These are phyloP conservation scores for Lasiosphaeria ovina DNA, from an alignment of 495 filamentous ascomycete genomes.

Conservation along the genomic window DNA sequence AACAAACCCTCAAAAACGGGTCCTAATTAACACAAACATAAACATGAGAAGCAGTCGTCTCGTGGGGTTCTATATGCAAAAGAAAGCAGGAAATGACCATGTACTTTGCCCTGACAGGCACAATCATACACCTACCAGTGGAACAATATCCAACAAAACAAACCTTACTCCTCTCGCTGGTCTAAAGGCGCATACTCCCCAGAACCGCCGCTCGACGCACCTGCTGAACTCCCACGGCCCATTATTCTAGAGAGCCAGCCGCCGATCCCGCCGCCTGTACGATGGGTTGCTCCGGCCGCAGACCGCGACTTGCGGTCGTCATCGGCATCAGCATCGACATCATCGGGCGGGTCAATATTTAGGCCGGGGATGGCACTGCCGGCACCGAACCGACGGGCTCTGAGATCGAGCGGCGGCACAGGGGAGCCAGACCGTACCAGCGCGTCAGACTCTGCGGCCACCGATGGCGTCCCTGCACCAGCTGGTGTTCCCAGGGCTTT, in stretches of 20 bases:
- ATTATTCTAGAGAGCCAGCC: conserved; percentile 51
- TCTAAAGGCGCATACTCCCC: conserved; percentile 42
- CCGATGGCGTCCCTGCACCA: conserved; percentile 45
- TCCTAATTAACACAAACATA: too few relatives aligned
- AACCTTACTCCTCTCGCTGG: conserved; percentile 42
- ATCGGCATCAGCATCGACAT: conserved; percentile 32
- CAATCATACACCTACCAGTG: background rate
- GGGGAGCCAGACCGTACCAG: conserved; percentile 71
- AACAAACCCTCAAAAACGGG: too few relatives aligned
- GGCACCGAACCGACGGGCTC: conserved; percentile 38
- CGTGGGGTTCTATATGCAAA: too few relatives aligned
- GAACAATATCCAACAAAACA: background rate
- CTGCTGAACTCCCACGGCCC: conserved; percentile 23
- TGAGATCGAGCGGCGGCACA: conserved; percentile 73
- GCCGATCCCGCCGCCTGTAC: conserved; percentile 38
- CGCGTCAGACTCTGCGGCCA: conserved; percentile 67
- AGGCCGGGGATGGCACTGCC: conserved; percentile 38
- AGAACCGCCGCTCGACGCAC: conserved; percentile 27
- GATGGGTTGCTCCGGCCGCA: conserved; percentile 11
- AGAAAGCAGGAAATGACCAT: too few relatives aligned
- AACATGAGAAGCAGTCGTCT: too few relatives aligned
- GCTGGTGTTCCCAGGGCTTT: conserved; percentile 61
- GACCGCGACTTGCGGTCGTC: conserved; percentile 26
- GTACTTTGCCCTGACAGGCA: too few relatives aligned
- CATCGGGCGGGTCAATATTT: conserved; percentile 38